Evolutionary conservation across 1,139 yeast species (phyloP), one percentile per base, ranked within the genome.

Genomic region (Hansenula anomala): DNA sequence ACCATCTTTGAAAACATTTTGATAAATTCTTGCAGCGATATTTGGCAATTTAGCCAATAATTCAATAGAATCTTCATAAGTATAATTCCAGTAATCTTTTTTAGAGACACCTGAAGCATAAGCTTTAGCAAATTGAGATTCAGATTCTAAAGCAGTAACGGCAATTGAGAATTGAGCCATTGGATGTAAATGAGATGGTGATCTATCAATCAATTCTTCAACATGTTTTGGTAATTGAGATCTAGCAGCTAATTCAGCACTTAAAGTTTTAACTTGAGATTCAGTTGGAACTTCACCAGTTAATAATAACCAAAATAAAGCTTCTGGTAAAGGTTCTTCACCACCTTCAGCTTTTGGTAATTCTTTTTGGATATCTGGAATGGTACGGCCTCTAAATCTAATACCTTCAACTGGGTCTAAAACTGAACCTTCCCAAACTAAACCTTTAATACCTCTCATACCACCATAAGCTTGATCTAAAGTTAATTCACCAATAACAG

Each of bases 351-450:
- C 84, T 71, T 83, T 84, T 71, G 98, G 98, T 61, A 92, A 79
- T 69, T 83, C 88, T 63, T 78, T 75, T 69, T 87, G 95, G 64
- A 90, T 79, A 59, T 92, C 97, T 52, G 97, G 97, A 58, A 92
- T 92, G 58, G 98, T 90, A 71, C 83, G 79, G 60, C 97, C 97
- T 74, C 97, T 88, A 81, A 92, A 92, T 66, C 97, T 83, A 66
- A 92, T 92, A 62, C 98, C 98, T 71, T 92, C 98, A 54, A 84
- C 84, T 55, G 98, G 95, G 70, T 92, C 98, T 66, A 92, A 77
- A 42, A 92, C 98, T 42, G 97, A 90, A 59, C 98, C 98, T 76
- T 92, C 97, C 97, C 97, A 92, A 46, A 92, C 97, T 57, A 92
- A 76, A 60, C 96, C 96, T 71, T 87, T 87, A 72, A 90, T 86